Base-by-base conservation (phyloP, 345 rosid genomes). In the Chamaenerion angustifolium region DNA sequence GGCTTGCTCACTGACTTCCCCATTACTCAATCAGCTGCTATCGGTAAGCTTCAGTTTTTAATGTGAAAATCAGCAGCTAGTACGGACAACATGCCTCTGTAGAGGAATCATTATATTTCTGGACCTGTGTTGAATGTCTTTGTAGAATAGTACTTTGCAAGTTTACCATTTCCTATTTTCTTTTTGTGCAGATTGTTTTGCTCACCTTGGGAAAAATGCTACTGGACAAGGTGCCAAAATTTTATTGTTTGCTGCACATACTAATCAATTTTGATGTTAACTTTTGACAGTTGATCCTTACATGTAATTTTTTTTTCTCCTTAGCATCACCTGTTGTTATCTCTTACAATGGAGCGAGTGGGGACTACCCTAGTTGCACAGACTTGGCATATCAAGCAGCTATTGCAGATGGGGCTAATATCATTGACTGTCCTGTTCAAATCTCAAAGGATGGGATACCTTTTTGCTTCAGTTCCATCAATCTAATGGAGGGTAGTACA, bases 1-100 rank as follows among this genome's bases (percentile, higher is more conserved):
- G 96, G 98, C 25, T 59, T 92, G 43, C 61, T 92, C 55, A 61
- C 95, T 48, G 96, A 92, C 73, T 92, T 87, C 65, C 96, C 98
- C 13, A 61, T 82, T 45, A 82, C 95, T 40, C 77, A 89, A 37
- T 79, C 96, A 4, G 82, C 54, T 1, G 86, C 96, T 45, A 63
- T 67, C 51, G 80, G 98, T 87, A 46, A 66, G 55, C 60, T 45
- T 44, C 45, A 50, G 13, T 8, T 50, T 40, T 27, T 8, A 31
- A 31, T 21, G 0, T 9, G 40, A 12, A 42, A 35, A 31, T n/a
- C 4, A 27, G 16, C 54, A 35, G 18, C 11, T 35, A 13, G 16
- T 31, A 5, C 10, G 4, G 37, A 31, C 5, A 7, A 31, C 7
- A 31, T 31, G 37, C 6, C 6, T 31, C 37, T 21, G 9, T 25